These are phyloP conservation scores for Domatiomyces globalis DNA, from an alignment of 2,329 filamentous ascomycete species.

Conservation along the genomic window DNA sequence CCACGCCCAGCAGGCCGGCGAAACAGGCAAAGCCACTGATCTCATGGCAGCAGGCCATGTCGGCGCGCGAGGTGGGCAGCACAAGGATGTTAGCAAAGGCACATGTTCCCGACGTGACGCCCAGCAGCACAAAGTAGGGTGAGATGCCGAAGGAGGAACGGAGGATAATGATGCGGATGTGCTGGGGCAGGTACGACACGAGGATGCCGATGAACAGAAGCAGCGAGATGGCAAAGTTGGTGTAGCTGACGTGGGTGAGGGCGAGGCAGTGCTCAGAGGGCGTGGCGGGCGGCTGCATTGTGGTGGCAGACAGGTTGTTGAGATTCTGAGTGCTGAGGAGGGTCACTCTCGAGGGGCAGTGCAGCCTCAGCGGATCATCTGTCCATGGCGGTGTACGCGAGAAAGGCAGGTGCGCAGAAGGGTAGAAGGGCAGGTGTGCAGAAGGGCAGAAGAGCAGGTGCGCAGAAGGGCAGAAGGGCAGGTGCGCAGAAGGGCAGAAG, in stretches of 20 bases:
- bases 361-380: not conserved
- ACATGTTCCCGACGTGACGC: constrained; percentile 74
- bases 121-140: constrained; percentile 88
- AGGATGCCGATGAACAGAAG: constrained; percentile 78
- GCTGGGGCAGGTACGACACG: constrained; percentile 87
- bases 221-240: constrained; percentile 17
- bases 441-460: too few relatives aligned
- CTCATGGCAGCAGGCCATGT: constrained; percentile 73
- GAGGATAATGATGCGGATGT: constrained; percentile 75
- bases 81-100: constrained; percentile 87
- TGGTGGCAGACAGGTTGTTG: not conserved
- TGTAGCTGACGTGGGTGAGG: constrained; percentile 14
- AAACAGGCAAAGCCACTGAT: constrained; percentile 71
- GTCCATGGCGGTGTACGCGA: not conserved
- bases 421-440: too few relatives aligned
- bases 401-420: too few relatives aligned
- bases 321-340: too few relatives aligned
- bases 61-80: constrained; percentile 65
- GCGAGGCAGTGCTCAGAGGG: not conserved
- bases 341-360: too few relatives aligned
- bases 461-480: too few relatives aligned
- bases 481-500: too few relatives aligned
- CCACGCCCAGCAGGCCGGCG: constrained; percentile 73
- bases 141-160: constrained; percentile 87
- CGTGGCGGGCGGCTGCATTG: not conserved